Base-by-base conservation (phyloP, 139 green algal species). In the Protoeuglena noctilucae region DNA sequence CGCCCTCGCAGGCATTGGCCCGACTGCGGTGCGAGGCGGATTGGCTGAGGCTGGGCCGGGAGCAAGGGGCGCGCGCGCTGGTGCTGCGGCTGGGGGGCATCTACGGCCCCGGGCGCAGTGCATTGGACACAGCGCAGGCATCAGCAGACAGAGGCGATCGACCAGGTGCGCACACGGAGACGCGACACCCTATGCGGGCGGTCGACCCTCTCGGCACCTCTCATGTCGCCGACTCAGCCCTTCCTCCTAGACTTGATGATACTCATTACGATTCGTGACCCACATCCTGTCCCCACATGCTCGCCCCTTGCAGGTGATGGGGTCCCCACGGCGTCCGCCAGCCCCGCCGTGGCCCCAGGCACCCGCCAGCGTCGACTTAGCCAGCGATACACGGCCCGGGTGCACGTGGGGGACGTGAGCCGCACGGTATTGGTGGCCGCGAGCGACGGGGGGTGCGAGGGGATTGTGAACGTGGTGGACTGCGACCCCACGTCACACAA, bases 21-120 rank as follows among this genome's bases (percentile, higher is more conserved):
- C n/a, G n/a, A n/a, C n/a, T n/a, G n/a, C n/a, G n/a, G n/a, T n/a
- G n/a, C n/a, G n/a, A n/a, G n/a, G n/a, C n/a, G n/a, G n/a, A 43
- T 40, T 7, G 4, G 28, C 41, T 9, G 41, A 28, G 48, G 18
- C 18, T 17, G 23, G 16, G 55, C 45, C 55, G 25, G 12, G n/a
- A 5, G 21, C 30, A n/a, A n/a, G n/a, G n/a, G n/a, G n/a, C n/a
- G n/a, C n/a, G n/a, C n/a, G n/a, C n/a, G n/a, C n/a, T n/a, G n/a
- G 24, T 17, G 3, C 57, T 57, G 24, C 46, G 57, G 3, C 40
- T 64, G 17, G 57, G 57, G 2, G 57, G 47, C 3, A 57, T 64
- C 18, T 64, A 64, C 47, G 57, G 57, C 21, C 57, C 57, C 16
- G 34, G 34, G 2, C 46, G 57, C 27, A 57, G 47, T 23, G 39